Evolutionary conservation across 192 early-diverging fungal species (phyloP), one percentile per base, ranked within the genome.

Genomic region (Phycomyces blakesleeanus): DNA sequence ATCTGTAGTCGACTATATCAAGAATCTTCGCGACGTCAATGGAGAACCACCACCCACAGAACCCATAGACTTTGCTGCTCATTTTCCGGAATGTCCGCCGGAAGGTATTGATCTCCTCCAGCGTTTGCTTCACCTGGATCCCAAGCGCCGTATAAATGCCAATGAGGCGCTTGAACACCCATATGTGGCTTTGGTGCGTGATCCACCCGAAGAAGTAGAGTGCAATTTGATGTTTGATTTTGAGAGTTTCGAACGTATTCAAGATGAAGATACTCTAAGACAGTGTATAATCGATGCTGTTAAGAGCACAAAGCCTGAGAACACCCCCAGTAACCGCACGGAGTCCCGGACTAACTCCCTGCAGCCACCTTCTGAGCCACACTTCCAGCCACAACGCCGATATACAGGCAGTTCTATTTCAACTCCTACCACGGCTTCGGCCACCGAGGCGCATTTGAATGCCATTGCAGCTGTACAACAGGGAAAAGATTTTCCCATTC

Each of bases 91-190:
- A 8, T 57, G 60, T 25, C 58, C 71, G 14, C 51, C 64, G 0
- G 54, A 56, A 47, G 68, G 63, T 6, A 83, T 99, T 25, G 91
- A 97, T 71, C 73, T 99, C 40, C 80, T 99, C 66, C 86, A 90
- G 61, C 83, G 84, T 60, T 81, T 99, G 51, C 85, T 99, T 20
- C 81, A 81, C 34, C 94, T 98, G 41, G 89, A 91, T 72, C 96
- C 98, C 15, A 67, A 76, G 34, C 87, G 89, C 54, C 87, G 98
- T 29, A 91, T 98, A 57, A 93, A 90, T 1, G 94, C 94, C 49
- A 90, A 91, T 67, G 85, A 96, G 56, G 95, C 94, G 18, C 81
- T 99, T 14, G 69, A 75, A 21, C 98, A 99, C 75, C 91, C 93
- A 16, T 99, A 94, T 74, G 73, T 99, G 69, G 81, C 78, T n/a